Base-by-base conservation (phyloP, 805 yeast genomes). In the Candida manassasensis region DNA sequence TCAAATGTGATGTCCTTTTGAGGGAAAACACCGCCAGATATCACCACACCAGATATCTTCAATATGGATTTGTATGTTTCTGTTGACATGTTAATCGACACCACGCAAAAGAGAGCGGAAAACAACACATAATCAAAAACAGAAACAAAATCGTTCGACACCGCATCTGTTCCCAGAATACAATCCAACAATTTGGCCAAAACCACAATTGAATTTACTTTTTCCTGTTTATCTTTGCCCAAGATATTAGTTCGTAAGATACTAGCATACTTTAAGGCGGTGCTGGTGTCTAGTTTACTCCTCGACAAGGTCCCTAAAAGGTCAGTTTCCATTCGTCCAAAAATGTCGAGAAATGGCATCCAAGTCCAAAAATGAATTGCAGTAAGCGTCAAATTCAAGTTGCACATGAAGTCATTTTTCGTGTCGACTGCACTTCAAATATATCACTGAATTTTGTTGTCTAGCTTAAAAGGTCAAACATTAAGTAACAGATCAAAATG, bases 161-260 rank as follows among this genome's bases (percentile, higher is more conserved):
- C 51, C 4, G 76, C 73, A 5, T 71, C 66, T 15, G 61, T 55
- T n/a, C 61, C 55, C 7, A 55, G 45, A 8, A 63, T 47, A 35
- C 63, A 62, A 28, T 75, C 79, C 29, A 77, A 53, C 18, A 74
- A 57, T 42, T 69, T 74, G 21, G 80, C 73, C 19, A 79, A 53
- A 3, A 77, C 76, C 2, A 72, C 71, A 7, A 78, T 69, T 2
- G 75, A 64, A 50, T 73, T 75, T 32, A 71, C 67, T 42, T 68
- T 66, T 38, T 75, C 81, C 32, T 69, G 67, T 36, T 69, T 70
- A 39, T 69, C 73, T 33, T 59, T 58, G 10, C 73, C 73, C 38
- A 69, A 46, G 21, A 75, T 68, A 29, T 70, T 67, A 9, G 53
- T 32, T 39, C 62, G 64, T 27, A 77, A 56, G 16, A 60, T 59